phyloP scores from a whole-genome alignment of 2,329 filamentous ascomycete species.

The Dactylellina cionopaga region DNA sequence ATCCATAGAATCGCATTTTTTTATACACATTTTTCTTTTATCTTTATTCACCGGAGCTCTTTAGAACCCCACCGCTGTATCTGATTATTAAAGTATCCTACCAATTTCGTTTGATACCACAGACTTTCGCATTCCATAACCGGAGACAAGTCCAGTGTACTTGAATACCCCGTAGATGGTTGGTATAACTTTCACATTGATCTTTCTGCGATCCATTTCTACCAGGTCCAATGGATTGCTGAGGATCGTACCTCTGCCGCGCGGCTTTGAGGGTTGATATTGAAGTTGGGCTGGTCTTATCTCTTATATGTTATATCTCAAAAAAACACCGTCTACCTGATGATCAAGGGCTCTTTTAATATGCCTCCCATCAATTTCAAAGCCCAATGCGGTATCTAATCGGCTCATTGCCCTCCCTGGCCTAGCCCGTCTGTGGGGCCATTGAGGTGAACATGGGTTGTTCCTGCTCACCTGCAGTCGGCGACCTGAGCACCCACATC shows the following conservation, averaged over 20 bases:
- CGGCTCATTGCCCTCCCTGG: constrained; percentile 48
- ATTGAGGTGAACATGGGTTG: constrained; percentile 1
- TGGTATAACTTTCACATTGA: too few species aligned
- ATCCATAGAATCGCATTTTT: constrained; percentile 24
- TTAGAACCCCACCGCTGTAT: constrained; percentile 44
- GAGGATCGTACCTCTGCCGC: too few species aligned
- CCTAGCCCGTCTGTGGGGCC: constrained; percentile 22
- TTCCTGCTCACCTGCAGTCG: constrained; percentile 45
- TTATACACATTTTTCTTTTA: too few species aligned
- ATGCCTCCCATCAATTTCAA: constrained; percentile 16
- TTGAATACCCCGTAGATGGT: too few species aligned
- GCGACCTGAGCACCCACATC: constrained; percentile 50
- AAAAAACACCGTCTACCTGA: background rate
- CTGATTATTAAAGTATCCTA: too few species aligned
- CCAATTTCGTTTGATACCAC: constrained; percentile 34
- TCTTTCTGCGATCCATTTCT: constrained; percentile 29
- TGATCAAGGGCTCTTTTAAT: constrained; percentile 14
- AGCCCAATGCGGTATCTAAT: constrained; percentile 37
- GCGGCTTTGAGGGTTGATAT: too few species aligned
- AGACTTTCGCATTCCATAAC: constrained; percentile 4
- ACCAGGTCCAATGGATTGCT: too few species aligned
- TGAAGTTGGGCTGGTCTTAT: too few species aligned
- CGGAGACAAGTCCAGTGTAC: too few species aligned
- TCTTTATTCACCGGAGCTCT: constrained; percentile 32
- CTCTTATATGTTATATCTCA: too few species aligned